Base-by-base conservation (phyloP, 345 rosid species). In the Camelina laxa region DNA sequence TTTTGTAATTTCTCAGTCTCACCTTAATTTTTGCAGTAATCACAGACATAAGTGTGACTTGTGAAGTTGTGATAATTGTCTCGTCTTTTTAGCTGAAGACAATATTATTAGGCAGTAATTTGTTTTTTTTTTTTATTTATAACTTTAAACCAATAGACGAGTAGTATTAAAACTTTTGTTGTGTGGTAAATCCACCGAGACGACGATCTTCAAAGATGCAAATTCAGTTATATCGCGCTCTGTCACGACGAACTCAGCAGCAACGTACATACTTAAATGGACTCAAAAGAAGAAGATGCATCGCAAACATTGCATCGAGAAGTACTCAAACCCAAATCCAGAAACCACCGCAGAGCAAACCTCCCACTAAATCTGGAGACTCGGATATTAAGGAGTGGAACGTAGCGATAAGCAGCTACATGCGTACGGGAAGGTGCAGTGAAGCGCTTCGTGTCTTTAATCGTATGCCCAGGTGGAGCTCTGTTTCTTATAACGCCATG, bases 381-480 rank as follows among this genome's bases (percentile, higher is more conserved):
- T 55, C 67, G 2, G 89, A 86, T 59, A 82, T 87, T 2, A 80
- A 82, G 50, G 65, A 72, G 36, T 83, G 87, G 85, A 89, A 89
- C 73, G 66, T 79, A 45, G 69, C 83, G 50, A 86, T 88, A 73
- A 80, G 88, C 33, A 50, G 74, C 59, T 83, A 86, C 78, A 88
- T 88, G 92, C 88, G 86, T 22, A 77, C 78, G 16, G 85, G 86
- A 2, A 76, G 64, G 2, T 70, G 78, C 70, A 76, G 77, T 27
- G 66, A 74, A 3, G 92, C 92, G 17, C 81, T 86, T 70, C 68
- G 24, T 9, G 82, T 84, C 5, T 88, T 88, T 38, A 51, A 77
- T 22, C 66, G 75, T 21, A 88, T 88, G 93, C 90, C 93, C 10
- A 82, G 85, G 54, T 77, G 86, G 60, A 86, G 85, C 76, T 67